These are phyloP conservation scores for Coemansia aciculifera DNA, from an alignment of 192 early-diverging fungal species.

Conservation along the genomic window DNA sequence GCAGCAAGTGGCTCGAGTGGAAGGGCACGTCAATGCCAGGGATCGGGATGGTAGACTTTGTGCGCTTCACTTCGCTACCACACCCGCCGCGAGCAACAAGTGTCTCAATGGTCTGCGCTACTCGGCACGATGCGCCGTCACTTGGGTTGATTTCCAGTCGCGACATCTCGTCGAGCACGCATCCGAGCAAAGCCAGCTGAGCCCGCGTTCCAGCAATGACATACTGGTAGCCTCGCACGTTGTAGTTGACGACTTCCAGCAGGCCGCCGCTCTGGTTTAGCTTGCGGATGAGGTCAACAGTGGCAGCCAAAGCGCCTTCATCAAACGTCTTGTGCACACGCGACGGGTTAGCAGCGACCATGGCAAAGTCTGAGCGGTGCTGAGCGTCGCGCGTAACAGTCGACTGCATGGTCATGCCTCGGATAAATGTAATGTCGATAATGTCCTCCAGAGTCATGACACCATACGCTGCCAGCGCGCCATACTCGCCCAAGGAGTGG, in stretches of 20 bases:
- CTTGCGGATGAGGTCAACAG: conserved; percentile 66
- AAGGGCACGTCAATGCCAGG: conserved; percentile 95
- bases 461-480: conserved; percentile 81
- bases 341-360: conserved; percentile 92
- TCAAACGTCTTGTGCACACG: conserved; percentile 78
- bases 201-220: conserved; percentile 85
- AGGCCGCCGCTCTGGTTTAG: conserved; percentile 52
- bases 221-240: conserved; percentile 95
- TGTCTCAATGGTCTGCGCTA: conserved; percentile 66
- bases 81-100: conserved; percentile 56
- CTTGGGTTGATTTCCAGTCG: conserved; percentile 46
- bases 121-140: conserved; percentile 32
- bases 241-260: conserved; percentile 96
- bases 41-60: conserved; percentile 86
- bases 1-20: conserved; percentile 90
- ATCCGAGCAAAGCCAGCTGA: conserved; percentile 73
- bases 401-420: conserved; percentile 98
- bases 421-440: conserved; percentile 92
- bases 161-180: conserved; percentile 80
- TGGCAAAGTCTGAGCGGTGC: conserved; percentile 88
- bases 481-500: conserved; percentile 96
- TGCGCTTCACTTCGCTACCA: conserved; percentile 66
- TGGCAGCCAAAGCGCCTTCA: conserved; percentile 63
- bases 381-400: conserved; percentile 78
- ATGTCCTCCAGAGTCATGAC: conserved; percentile 79